Percentiles rank a stretch among this genome's conserved stretches.
These are phyloP conservation scores for Daedaleopsis sinensis DNA, from an alignment of 768 basidiomycete species.

Conservation along the genomic window DNA sequence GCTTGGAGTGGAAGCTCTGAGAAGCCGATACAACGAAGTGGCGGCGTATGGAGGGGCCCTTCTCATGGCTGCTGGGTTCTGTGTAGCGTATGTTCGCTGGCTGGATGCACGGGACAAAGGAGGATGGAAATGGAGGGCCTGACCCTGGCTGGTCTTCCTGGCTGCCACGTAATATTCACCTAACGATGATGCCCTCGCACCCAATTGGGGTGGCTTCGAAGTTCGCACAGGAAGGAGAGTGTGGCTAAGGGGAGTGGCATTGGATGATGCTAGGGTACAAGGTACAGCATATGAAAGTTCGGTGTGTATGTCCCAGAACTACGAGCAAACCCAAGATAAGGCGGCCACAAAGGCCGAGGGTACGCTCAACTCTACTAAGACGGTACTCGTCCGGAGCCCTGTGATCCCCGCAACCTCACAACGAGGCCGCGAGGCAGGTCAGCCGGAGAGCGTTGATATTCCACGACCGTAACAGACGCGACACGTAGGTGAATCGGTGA, in stretches of 20 bases:
- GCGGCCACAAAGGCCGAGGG: slow-evolving; percentile 31
- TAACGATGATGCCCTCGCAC: background rate
- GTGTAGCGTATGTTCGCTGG: slow-evolving; percentile 45
- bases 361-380: slow-evolving; percentile 67
- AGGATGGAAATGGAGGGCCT: slow-evolving; percentile 45
- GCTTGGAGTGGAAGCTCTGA: slow-evolving; percentile 18
- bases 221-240: background rate
- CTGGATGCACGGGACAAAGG: slow-evolving; percentile 45
- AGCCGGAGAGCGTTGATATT: slow-evolving; percentile 47
- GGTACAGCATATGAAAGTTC: slow-evolving; percentile 1
- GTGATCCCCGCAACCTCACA: slow-evolving; percentile 55
- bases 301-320: slow-evolving; percentile 69
- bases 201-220: background rate
- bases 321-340: slow-evolving; percentile 48
- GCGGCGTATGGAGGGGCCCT: slow-evolving; percentile 41
- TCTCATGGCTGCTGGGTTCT: slow-evolving; percentile 39
- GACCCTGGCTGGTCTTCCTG: background rate
- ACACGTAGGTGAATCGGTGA: slow-evolving; percentile 40
- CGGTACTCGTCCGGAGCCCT: slow-evolving; percentile 44
- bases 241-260: background rate
- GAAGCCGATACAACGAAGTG: slow-evolving; percentile 39
- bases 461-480: slow-evolving; percentile 78
- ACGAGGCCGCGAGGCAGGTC: slow-evolving; percentile 56
- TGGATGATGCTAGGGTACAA: background rate
- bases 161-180: slow-evolving; percentile 11